Percentiles rank a stretch among this genome's conserved stretches.
Conservation (phyloP, 495 filamentous ascomycete genomes). For the Hapsidospora chrysogenum region DNA sequence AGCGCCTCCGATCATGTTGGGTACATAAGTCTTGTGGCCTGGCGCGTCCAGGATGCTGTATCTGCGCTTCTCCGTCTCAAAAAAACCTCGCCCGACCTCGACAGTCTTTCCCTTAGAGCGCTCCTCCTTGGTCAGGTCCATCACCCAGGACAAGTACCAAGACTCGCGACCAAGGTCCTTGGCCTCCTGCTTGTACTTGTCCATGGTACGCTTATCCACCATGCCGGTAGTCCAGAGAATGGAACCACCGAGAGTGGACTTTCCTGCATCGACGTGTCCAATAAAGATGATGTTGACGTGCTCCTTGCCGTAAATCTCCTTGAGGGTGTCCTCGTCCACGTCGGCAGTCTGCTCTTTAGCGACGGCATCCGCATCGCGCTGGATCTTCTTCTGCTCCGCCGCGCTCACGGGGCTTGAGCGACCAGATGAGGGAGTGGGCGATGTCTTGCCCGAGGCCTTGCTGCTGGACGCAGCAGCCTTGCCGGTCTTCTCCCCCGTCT, state of each 20-base stretch:
- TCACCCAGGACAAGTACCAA: constrained; percentile 97
- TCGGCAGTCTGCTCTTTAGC: constrained; percentile 74
- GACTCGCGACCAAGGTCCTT: constrained; percentile 90
- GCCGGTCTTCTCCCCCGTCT: constrained; percentile 60
- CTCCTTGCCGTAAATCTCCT: constrained; percentile 96
- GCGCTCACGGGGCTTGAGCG: constrained; percentile 50
- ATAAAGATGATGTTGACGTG: constrained; percentile 98
- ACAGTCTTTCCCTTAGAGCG: constrained; percentile 96
- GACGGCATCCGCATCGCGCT: constrained; percentile 66
- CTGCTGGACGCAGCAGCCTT: constrained; percentile 11
- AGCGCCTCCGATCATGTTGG: constrained; percentile 87
- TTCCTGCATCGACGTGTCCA: constrained; percentile 94
- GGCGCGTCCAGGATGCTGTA: constrained; percentile 96
- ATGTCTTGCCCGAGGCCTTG: constrained; percentile 39
- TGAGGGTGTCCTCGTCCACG: constrained; percentile 77
- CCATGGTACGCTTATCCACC: constrained; percentile 96
- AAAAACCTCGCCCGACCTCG: constrained; percentile 90
- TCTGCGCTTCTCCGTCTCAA: constrained; percentile 74
- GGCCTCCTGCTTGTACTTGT: constrained; percentile 93
- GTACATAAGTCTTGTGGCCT: constrained; percentile 91
- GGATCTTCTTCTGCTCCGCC: constrained; percentile 31
- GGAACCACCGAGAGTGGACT: constrained; percentile 83
- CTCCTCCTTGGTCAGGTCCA: constrained; percentile 93
- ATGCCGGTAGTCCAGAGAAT: constrained; percentile 91
- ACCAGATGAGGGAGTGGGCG: constrained; percentile 63